Percentiles rank a stretch among this genome's conserved stretches.
These are phyloP conservation scores for Fusarium pseudoanthophilum DNA, from an alignment of 2,329 filamentous ascomycete species.

Conservation along the genomic window DNA sequence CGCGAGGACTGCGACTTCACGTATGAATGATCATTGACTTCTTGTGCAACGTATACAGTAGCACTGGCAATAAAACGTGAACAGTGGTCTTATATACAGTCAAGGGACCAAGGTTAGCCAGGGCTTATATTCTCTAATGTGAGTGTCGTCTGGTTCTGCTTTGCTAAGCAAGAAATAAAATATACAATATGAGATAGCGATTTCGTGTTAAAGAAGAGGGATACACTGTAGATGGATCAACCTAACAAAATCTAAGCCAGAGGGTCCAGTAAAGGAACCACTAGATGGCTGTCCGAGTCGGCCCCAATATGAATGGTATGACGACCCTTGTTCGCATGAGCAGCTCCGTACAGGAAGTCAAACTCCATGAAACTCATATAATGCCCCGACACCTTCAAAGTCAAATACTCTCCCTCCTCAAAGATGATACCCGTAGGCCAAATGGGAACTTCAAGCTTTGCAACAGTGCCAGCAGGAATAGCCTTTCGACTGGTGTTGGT, in stretches of 20 bases:
- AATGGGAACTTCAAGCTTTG: not conserved
- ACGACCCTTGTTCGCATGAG: not conserved
- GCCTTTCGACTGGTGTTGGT: not conserved
- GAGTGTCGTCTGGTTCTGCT: no score
- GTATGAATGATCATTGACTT: no score
- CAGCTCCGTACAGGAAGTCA: not conserved
- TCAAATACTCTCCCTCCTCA: not conserved
- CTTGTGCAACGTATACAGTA: no score
- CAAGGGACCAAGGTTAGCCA: no score
- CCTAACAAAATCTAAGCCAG: fast-evolving
- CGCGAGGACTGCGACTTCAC: no score
- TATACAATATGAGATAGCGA: fast-evolving
- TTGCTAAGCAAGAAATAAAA: no score
- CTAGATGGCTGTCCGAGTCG: not conserved
- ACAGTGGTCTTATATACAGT: no score
- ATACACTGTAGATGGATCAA: fast-evolving
- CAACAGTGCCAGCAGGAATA: not conserved
- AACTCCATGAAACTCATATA: slow-evolving; percentile 8
- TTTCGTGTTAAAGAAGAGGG: fast-evolving
- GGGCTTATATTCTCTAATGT: no score
- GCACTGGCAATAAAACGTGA: no score
- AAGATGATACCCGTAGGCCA: not conserved
- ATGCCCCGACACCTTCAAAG: not conserved
- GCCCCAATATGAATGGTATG: not conserved
- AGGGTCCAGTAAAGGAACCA: not conserved